phyloP scores from a whole-genome alignment of 208 protist species.

The Acanthamoeba lenticulata region DNA sequence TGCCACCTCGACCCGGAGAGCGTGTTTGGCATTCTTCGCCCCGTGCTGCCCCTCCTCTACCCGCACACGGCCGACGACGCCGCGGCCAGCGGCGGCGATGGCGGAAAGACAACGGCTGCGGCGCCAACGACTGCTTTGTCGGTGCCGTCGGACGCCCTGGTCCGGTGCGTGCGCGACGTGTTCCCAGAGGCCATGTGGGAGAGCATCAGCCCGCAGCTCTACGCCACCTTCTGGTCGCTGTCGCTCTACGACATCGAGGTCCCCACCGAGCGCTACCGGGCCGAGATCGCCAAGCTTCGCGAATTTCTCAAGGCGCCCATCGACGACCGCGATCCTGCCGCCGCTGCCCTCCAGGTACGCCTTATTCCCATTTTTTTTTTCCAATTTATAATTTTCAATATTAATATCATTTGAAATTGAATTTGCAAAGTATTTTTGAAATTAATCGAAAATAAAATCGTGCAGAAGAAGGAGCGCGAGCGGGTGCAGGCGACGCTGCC shows the following conservation, averaged over 20 bases:
- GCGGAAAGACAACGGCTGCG: no score
- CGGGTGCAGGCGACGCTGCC: not conserved
- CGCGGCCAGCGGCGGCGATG: no score
- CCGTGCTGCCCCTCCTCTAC: not conserved
- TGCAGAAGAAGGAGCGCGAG: constrained; percentile 77
- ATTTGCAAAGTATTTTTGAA: no score
- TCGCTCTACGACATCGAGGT: constrained; percentile 84
- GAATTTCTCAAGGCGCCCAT: constrained; percentile 2
- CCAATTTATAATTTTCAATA: no score
- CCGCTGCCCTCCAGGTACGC: no score
- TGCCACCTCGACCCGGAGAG: constrained; percentile 68
- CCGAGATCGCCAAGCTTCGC: constrained; percentile 1
- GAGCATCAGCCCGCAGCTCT: constrained; percentile 76
- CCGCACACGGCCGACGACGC: not conserved
- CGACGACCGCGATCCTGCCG: not conserved
- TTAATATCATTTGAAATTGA: no score
- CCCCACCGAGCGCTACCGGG: constrained; percentile 62
- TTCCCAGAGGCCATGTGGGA: not conserved
- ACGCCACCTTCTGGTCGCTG: constrained; percentile 81
- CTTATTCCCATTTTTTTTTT: no score
- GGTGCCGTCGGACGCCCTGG: not conserved
- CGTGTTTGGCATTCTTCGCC: constrained; percentile 57
- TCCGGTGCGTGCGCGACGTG: not conserved
- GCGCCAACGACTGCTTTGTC: no score
- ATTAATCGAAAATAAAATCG: no score